Percentiles rank a stretch among this genome's conserved stretches.
Evolutionary conservation across 2,329 filamentous ascomycete species (phyloP).

Genomic region (Tricladium varicosporioides): DNA sequence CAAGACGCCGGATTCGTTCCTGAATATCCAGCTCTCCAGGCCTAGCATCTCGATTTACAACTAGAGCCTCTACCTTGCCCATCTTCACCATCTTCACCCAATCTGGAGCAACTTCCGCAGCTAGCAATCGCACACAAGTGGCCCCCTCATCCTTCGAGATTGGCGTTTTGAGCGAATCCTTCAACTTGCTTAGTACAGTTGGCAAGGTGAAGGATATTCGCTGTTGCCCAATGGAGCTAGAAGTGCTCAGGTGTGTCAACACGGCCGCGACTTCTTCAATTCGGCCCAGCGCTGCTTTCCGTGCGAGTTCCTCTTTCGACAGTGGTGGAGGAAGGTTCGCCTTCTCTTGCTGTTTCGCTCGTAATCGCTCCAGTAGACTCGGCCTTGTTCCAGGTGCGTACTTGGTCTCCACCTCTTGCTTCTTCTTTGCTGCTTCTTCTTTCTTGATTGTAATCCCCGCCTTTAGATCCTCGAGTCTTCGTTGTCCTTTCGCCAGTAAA

Average conservation of each 20-base stretch:
- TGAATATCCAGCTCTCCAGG: slow-evolving; percentile 26
- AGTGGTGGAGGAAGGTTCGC: slow-evolving; percentile 43
- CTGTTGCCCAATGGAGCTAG: slow-evolving; percentile 49
- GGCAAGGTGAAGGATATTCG: slow-evolving; percentile 65
- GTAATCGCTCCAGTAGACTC: slow-evolving; percentile 73
- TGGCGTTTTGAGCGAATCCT: slow-evolving; percentile 57
- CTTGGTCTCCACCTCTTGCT: slow-evolving; percentile 9
- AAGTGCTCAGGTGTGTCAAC: slow-evolving; percentile 61
- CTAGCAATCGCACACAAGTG: slow-evolving; percentile 45
- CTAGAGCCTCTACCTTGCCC: slow-evolving; percentile 43
- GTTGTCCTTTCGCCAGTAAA: slow-evolving; percentile 63
- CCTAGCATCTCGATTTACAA: slow-evolving; percentile 39
- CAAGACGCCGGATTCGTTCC: slow-evolving; percentile 24
- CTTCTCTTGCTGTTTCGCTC: slow-evolving; percentile 63
- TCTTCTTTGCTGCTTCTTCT: slow-evolving; percentile 41
- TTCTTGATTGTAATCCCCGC: slow-evolving; percentile 54
- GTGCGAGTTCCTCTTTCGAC: slow-evolving; percentile 54
- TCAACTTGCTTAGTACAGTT: slow-evolving; percentile 61
- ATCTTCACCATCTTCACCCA: slow-evolving; percentile 49
- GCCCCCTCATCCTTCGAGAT: slow-evolving; percentile 48
- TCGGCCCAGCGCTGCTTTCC: slow-evolving; percentile 64
- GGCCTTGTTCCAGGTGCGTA: slow-evolving; percentile 45
- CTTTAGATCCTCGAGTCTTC: slow-evolving; percentile 67
- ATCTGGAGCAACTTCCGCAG: slow-evolving; percentile 44
- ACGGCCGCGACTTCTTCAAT: slow-evolving; percentile 67